phyloP scores from a whole-genome alignment of 2,329 filamentous ascomycete genomes.

The Aspergillus piperis region DNA sequence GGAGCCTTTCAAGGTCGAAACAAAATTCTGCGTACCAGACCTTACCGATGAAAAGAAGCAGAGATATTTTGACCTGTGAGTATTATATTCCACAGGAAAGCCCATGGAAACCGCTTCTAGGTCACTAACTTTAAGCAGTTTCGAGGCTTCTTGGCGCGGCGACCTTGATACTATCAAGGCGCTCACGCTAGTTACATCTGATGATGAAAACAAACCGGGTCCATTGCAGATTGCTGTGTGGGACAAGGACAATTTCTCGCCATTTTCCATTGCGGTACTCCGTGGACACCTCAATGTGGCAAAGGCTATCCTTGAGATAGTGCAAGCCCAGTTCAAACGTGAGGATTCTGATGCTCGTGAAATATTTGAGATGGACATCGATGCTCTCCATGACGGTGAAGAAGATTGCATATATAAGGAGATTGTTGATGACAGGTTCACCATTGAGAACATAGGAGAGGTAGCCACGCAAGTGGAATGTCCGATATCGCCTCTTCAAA shows the following conservation, averaged over 20 bases:
- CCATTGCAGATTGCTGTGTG: slow-evolving; percentile 65
- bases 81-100: slow-evolving; percentile 13
- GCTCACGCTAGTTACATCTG: slow-evolving; percentile 39
- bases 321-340: slow-evolving; percentile 56
- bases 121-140: slow-evolving; percentile 47
- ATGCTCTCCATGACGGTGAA: slow-evolving; percentile 18
- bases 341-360: slow-evolving; percentile 34
- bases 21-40: slow-evolving; percentile 54
- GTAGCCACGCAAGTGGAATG: slow-evolving; percentile 70
- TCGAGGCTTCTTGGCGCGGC: slow-evolving; percentile 71
- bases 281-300: slow-evolving; percentile 67
- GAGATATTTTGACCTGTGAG: slow-evolving; percentile 66
- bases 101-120: slow-evolving; percentile 2
- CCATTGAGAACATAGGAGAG: slow-evolving; percentile 73
- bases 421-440: slow-evolving; percentile 67
- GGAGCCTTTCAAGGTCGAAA: slow-evolving; percentile 51
- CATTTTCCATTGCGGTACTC: slow-evolving; percentile 69
- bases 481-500: slow-evolving; percentile 54
- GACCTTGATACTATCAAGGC: slow-evolving; percentile 61
- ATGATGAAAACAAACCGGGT: slow-evolving; percentile 51
- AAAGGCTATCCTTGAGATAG: slow-evolving; percentile 67
- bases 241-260: slow-evolving; percentile 56
- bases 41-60: slow-evolving; percentile 56
- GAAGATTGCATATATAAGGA: slow-evolving; percentile 45
- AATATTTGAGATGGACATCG: slow-evolving; percentile 38